Percentiles rank a stretch among this genome's conserved stretches.
These are phyloP conservation scores for Yamadazyma blattariae DNA, from an alignment of 1,139 yeast species.

Conservation along the genomic window DNA sequence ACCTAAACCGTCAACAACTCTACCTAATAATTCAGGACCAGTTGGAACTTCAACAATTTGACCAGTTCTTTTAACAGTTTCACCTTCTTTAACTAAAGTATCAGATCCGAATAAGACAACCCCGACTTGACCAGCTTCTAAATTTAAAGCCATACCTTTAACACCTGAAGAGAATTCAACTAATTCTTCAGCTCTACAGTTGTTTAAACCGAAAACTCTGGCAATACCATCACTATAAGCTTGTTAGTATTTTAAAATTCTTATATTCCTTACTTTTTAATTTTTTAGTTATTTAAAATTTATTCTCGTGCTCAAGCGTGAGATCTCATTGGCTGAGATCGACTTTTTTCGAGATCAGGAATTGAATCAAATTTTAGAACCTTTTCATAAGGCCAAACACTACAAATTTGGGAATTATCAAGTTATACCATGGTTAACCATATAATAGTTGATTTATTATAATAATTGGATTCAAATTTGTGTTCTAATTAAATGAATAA, in stretches of 20 bases:
- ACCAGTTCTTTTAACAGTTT: constrained; percentile 99
- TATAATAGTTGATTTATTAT: too few relatives aligned
- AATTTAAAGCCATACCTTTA: constrained; percentile 99
- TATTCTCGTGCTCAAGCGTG: background rate
- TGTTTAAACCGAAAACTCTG: constrained; percentile 99
- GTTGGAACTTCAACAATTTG: constrained; percentile 99
- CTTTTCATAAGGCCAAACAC: too few relatives aligned
- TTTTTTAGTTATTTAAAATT: background rate
- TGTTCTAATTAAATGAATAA: too few relatives aligned
- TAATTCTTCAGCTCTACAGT: constrained; percentile 99
- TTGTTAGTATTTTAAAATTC: constrained; percentile 12
- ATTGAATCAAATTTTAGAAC: too few relatives aligned
- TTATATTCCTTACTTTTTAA: background rate
- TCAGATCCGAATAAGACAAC: constrained; percentile 99
- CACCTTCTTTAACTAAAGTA: constrained; percentile 98
- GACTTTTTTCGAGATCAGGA: constrained; percentile 1
- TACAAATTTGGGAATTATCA: too few relatives aligned
- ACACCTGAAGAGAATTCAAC: constrained; percentile 99
- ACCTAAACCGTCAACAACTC: constrained; percentile 99
- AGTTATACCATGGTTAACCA: too few relatives aligned
- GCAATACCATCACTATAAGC: constrained; percentile 95
- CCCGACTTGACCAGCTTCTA: constrained; percentile 99
- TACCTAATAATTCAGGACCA: constrained; percentile 97
- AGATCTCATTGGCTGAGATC: constrained; percentile 8
- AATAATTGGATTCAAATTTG: too few relatives aligned